Evolutionary conservation across 805 yeast species (phyloP).

Genomic region (Candida orba): DNA sequence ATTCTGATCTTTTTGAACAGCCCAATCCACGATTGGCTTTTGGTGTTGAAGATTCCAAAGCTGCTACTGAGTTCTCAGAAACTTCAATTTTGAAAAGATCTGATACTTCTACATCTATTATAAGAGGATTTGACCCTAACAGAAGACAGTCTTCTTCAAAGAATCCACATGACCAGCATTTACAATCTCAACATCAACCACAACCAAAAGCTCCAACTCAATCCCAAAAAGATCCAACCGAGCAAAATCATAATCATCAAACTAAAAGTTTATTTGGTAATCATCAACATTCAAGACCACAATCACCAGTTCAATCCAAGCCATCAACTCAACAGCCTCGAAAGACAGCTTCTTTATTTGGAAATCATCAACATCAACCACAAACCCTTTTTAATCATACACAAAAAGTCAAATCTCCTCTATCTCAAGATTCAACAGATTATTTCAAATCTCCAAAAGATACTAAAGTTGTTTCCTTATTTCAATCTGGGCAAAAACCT

Average conservation of each 20-base stretch:
- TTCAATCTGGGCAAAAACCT: not conserved
- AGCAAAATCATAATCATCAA: not conserved
- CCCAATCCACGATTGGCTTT: constrained; percentile 25
- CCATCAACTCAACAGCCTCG: not conserved
- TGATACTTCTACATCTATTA: constrained; percentile 23
- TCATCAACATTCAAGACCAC: not conserved
- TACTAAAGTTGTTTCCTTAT: not conserved
- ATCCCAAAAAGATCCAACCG: not conserved
- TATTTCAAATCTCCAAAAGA: not conserved
- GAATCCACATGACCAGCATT: not conserved
- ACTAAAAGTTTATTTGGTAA: constrained; percentile 6
- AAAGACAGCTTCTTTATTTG: constrained; percentile 2
- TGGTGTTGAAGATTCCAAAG: constrained; percentile 15
- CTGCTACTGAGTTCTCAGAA: not conserved
- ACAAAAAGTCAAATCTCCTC: constrained; percentile 18
- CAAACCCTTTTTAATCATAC: not conserved
- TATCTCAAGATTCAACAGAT: constrained; percentile 17
- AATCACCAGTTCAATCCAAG: too few relatives aligned
- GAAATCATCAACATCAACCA: not conserved
- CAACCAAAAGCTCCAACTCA: not conserved
- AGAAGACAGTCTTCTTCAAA: not conserved
- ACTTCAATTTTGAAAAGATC: constrained; percentile 16
- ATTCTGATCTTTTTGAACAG: constrained; percentile 22
- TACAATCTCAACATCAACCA: not conserved
- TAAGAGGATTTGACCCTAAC: constrained; percentile 24